phyloP scores from a whole-genome alignment of 257 asterid genomes.

The Penstemon davidsonii region DNA sequence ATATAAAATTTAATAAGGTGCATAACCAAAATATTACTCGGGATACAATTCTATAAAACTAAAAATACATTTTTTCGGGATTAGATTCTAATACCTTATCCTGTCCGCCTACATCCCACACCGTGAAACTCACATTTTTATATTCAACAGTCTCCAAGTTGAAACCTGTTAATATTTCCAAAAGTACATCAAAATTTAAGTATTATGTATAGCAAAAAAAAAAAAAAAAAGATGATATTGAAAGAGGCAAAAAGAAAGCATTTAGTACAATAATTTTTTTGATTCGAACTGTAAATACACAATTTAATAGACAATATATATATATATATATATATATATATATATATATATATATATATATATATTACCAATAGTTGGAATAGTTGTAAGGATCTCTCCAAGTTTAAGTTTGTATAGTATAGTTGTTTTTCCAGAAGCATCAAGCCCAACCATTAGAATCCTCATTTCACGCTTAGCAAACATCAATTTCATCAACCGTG shows the following conservation, averaged over 20 bases:
- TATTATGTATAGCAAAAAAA: too few relatives aligned
- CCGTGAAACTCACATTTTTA: constrained; percentile 46
- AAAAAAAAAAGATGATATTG: too few relatives aligned
- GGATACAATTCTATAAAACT: too few relatives aligned
- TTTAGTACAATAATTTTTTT: too few relatives aligned
- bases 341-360: too few relatives aligned
- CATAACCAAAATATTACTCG: too few relatives aligned
- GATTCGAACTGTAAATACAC: neutral
- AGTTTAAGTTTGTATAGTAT: constrained; percentile 51
- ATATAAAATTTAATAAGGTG: too few relatives aligned
- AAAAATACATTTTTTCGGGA: too few relatives aligned
- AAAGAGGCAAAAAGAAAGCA: too few relatives aligned
- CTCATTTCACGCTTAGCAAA: constrained; percentile 50
- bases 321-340: too few relatives aligned
- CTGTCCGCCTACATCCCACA: constrained; percentile 64
- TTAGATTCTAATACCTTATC: constrained; percentile 37
- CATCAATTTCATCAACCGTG: constrained; percentile 37
- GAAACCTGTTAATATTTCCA: constrained; percentile 32
- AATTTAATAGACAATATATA: neutral
- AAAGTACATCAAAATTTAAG: neutral
- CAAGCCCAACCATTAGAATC: constrained; percentile 58
- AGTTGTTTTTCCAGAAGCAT: constrained; percentile 53
- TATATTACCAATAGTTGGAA: constrained; percentile 51
- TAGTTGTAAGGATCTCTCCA: constrained; percentile 49
- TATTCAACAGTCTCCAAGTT: constrained; percentile 57